Conservation (phyloP, 257 asterid species). For the Plantago elongata region DNA sequence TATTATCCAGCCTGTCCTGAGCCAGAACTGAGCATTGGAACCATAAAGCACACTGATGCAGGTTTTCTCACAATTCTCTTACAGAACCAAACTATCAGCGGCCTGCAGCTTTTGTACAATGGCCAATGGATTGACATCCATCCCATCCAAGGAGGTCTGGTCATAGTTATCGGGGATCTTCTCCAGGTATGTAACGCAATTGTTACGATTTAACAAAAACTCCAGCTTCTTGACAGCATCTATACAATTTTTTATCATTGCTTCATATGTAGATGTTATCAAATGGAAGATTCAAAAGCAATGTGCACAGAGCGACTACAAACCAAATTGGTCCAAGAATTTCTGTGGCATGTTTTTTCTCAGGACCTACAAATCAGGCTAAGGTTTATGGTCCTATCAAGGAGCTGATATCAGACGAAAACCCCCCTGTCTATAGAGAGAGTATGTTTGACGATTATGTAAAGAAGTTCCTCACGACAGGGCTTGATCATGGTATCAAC, state of each 20-base stretch:
- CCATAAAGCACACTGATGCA: slow-evolving; percentile 9
- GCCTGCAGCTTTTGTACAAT: slow-evolving; percentile 12
- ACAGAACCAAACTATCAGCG: background rate
- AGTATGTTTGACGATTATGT: slow-evolving; percentile 21
- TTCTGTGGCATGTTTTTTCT: slow-evolving; percentile 33
- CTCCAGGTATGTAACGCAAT: slow-evolving; percentile 18
- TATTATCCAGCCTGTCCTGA: slow-evolving; percentile 23
- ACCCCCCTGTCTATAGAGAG: slow-evolving; percentile 29
- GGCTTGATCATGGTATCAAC: slow-evolving; percentile 28
- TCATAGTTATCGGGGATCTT: slow-evolving; percentile 17
- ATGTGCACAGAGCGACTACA: slow-evolving; percentile 27
- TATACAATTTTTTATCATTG: too few relatives aligned
- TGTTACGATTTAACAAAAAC: too few relatives aligned
- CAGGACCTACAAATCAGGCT: background rate
- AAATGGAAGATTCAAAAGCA: slow-evolving; percentile 29
- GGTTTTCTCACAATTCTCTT: slow-evolving; percentile 16
- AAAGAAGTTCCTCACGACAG: slow-evolving; percentile 12
- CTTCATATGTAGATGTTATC: slow-evolving; percentile 22
- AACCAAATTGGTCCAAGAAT: slow-evolving; percentile 30
- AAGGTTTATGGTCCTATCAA: slow-evolving; percentile 29
- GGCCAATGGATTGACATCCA: slow-evolving; percentile 14
- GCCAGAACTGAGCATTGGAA: slow-evolving; percentile 17
- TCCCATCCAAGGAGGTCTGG: slow-evolving; percentile 13
- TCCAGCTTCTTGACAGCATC: too few relatives aligned
- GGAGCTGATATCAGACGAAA: slow-evolving; percentile 31